phyloP scores from a whole-genome alignment of 768 basidiomycete genomes.

The Tylopilus vinaceipallidus region DNA sequence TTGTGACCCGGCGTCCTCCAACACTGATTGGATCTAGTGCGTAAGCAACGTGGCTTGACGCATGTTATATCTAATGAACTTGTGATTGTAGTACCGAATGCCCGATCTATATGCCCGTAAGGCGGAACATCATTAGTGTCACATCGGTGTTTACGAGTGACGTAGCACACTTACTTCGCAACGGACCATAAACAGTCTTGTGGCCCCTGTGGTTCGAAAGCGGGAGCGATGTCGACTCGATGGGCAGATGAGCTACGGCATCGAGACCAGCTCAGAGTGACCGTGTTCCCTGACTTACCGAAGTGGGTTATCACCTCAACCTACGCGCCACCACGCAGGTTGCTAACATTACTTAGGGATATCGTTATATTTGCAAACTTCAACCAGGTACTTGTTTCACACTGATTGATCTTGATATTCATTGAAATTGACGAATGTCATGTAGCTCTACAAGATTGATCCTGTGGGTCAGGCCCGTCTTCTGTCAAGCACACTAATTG shows the following conservation, averaged over 20 bases:
- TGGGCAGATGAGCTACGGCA: conserved; percentile 42
- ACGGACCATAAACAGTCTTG: conserved; percentile 51
- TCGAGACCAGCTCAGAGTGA: conserved; percentile 36
- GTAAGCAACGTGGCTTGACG: conserved; percentile 15
- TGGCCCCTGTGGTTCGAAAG: conserved; percentile 15
- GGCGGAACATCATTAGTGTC: conserved; percentile 4
- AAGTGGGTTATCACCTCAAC: conserved; percentile 29
- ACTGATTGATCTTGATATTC: background rate
- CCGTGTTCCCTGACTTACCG: conserved; percentile 44
- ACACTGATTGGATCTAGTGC: conserved; percentile 44
- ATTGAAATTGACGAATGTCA: conserved; percentile 8
- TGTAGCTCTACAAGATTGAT: conserved; percentile 46
- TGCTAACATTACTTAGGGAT: conserved; percentile 29
- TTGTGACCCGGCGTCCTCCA: conserved; percentile 40
- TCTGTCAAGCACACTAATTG: background rate
- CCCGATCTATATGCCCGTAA: conserved; percentile 46
- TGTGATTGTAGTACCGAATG: conserved; percentile 38
- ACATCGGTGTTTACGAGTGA: background rate
- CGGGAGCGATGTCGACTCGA: conserved; percentile 17
- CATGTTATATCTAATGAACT: conserved; percentile 3
- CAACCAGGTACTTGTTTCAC: conserved; percentile 41
- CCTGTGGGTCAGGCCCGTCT: conserved; percentile 29
- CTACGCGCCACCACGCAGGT: background rate
- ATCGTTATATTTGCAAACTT: conserved; percentile 51
- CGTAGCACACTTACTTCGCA: conserved; percentile 46